Evolutionary conservation across 176 grass and related monocot genomes (phyloP).

Genomic region (Oryza longistaminata): DNA sequence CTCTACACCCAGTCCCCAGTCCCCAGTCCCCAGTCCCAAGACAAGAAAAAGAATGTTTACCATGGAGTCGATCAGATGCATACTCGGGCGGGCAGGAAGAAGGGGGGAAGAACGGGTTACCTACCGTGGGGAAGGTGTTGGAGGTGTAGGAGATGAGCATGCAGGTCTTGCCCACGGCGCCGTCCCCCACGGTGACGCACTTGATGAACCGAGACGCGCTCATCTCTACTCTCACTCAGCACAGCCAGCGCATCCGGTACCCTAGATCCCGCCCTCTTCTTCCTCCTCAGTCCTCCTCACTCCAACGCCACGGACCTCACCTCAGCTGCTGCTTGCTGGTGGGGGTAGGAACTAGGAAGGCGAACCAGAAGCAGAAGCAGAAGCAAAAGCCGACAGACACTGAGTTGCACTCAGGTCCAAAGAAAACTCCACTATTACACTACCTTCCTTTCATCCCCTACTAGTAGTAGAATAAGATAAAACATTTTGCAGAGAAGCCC

Average conservation of each 20-base stretch:
- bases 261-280: neutral
- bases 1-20: no score
- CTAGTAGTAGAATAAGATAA: no score
- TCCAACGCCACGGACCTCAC: no score
- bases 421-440: neutral
- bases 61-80: neutral
- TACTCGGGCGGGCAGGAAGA: neutral
- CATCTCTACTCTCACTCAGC: constrained; percentile 25
- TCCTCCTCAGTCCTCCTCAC: neutral
- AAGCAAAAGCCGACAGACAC: neutral
- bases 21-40: no score
- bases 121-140: constrained; percentile 48
- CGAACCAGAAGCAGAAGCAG: no score
- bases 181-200: constrained; percentile 57
- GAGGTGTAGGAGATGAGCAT: constrained; percentile 59
- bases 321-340: neutral
- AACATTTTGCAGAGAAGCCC: no score
- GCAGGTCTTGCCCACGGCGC: constrained; percentile 51
- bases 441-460: no score
- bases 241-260: neutral
- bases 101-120: neutral
- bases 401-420: neutral
- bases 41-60: no score
- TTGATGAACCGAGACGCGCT: constrained; percentile 57
- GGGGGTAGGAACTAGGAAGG: neutral